phyloP scores from a whole-genome alignment of 179 eudicot species.

The Heliamphora pulchella region DNA sequence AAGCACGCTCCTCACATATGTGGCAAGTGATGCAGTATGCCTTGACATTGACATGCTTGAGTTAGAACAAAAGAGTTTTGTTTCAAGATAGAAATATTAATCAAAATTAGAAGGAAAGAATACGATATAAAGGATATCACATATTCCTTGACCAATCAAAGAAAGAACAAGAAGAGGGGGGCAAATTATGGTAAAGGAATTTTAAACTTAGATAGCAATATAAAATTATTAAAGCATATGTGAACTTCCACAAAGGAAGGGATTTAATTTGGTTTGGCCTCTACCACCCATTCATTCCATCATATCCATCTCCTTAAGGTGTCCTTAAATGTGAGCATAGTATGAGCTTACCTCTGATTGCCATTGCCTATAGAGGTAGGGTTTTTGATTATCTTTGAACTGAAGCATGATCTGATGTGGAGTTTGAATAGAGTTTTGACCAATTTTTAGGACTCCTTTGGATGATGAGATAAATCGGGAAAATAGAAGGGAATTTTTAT shows the following conservation, averaged over 20 bases:
- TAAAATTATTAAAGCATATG: too few species aligned
- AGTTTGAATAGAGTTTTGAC: too few species aligned
- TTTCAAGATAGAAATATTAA: neutral
- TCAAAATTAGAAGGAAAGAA: constrained; percentile 8
- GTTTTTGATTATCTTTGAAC: too few species aligned
- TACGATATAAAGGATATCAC: neutral
- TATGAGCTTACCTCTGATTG: too few species aligned
- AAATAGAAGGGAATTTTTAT: too few species aligned
- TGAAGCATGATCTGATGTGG: too few species aligned
- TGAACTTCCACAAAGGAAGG: neutral
- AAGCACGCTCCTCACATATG: constrained; percentile 55
- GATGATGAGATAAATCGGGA: too few species aligned
- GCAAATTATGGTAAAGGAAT: too few species aligned
- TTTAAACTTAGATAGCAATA: too few species aligned
- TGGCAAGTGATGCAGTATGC: constrained; percentile 69
- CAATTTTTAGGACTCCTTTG: too few species aligned
- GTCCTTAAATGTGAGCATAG: too few species aligned
- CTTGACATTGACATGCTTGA: constrained; percentile 27
- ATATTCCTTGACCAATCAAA: neutral
- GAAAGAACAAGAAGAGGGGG: constrained; percentile 12
- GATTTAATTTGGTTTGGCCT: neutral
- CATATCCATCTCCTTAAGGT: neutral
- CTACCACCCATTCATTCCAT: neutral
- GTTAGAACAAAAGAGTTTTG: constrained; percentile 16
- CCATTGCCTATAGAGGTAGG: too few species aligned